These are phyloP conservation scores for Pythium dissotocum DNA, from an alignment of 352 stramenopile genomes.

Conservation along the genomic window DNA sequence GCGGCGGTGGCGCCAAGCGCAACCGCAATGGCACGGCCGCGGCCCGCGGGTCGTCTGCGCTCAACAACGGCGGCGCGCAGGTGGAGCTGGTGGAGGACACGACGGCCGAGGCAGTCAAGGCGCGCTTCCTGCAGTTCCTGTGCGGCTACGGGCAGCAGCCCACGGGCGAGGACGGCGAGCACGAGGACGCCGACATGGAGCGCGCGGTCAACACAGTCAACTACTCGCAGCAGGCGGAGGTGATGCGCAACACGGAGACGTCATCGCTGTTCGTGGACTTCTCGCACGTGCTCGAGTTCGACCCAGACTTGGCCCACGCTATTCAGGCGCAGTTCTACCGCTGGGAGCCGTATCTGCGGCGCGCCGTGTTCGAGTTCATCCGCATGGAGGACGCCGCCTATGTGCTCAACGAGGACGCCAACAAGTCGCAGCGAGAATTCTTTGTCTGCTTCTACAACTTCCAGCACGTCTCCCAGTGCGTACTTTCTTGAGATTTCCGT, in stretches of 20 bases:
- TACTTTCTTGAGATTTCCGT: conserved; percentile 23
- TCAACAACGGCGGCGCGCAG: conserved; percentile 41
- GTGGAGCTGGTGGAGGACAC: conserved; percentile 65
- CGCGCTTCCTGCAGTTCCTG: conserved; percentile 82
- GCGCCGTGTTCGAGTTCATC: conserved; percentile 80
- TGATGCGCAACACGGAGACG: conserved; percentile 87
- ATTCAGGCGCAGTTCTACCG: conserved; percentile 87
- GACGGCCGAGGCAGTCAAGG: conserved; percentile 82
- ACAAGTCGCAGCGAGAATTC: conserved; percentile 79
- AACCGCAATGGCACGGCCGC: conserved; percentile 33
- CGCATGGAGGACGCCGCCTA: conserved; percentile 73
- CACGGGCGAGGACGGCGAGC: neutral
- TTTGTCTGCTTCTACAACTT: conserved; percentile 92
- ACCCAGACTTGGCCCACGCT: conserved; percentile 77
- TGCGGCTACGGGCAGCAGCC: conserved; percentile 67
- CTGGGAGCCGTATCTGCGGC: conserved; percentile 78
- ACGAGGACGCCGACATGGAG: conserved; percentile 17
- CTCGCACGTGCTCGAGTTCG: conserved; percentile 80
- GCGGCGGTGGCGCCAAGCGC: conserved; percentile 37
- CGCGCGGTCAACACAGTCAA: conserved; percentile 42
- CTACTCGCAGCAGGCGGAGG: conserved; percentile 83
- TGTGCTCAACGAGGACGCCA: conserved; percentile 78
- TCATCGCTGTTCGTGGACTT: conserved; percentile 89
- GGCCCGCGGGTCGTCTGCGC: conserved; percentile 20
- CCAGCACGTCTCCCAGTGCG: conserved; percentile 80